Conservation (phyloP, 257 asterid genomes). For the Ehretia macrophylla region DNA sequence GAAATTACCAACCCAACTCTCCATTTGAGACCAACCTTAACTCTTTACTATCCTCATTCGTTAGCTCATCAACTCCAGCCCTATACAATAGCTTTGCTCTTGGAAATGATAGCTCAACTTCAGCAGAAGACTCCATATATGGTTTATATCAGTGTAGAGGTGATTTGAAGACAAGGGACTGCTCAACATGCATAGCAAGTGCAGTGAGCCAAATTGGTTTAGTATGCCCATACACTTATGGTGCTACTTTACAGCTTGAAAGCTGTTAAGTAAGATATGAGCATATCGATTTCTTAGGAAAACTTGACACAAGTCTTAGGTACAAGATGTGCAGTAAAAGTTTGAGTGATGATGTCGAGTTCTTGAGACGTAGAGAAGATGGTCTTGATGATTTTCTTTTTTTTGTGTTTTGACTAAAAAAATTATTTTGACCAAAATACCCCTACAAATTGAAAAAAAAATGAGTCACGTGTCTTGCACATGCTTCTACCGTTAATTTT, state of each 20-base stretch:
- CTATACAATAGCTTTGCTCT: constrained; percentile 49
- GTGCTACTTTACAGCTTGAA: constrained; percentile 61
- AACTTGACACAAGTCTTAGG: constrained; percentile 39
- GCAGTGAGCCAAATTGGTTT: constrained; percentile 38
- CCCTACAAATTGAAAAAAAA: no score
- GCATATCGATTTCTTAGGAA: constrained; percentile 47
- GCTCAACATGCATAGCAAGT: constrained; percentile 55
- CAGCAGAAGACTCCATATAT: constrained; percentile 23
- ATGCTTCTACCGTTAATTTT: no score
- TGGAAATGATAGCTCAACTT: constrained; percentile 32
- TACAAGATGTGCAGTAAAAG: constrained; percentile 48
- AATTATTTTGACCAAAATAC: no score
- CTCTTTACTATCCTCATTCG: constrained; percentile 57
- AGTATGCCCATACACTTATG: constrained; percentile 52
- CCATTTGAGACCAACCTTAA: constrained; percentile 51
- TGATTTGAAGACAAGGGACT: constrained; percentile 44
- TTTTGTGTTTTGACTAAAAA: no score
- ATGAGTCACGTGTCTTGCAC: no score
- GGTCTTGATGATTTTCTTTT: constrained; percentile 49
- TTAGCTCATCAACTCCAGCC: constrained; percentile 43
- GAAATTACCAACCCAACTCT: constrained; percentile 50
- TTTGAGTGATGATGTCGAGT: constrained; percentile 37
- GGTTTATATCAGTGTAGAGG: constrained; percentile 83
- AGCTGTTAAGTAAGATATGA: constrained; percentile 62
- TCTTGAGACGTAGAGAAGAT: constrained; percentile 49